Base-by-base conservation (phyloP, 495 filamentous ascomycete genomes). In the Ascobolus immersus region DNA sequence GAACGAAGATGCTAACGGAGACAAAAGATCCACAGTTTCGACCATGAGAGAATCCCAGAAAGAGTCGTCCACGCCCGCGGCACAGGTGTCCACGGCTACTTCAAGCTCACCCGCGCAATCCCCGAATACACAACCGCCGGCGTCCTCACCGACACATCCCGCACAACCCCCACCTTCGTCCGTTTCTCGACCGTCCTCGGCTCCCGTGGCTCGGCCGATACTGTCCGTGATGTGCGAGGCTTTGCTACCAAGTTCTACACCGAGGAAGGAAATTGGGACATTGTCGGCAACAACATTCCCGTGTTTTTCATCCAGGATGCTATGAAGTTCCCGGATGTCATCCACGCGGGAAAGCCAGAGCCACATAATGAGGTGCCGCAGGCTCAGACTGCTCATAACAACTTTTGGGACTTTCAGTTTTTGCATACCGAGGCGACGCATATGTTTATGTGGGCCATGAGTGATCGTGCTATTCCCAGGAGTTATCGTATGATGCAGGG, bases 401-500 rank as follows among this genome's bases (percentile, higher is more conserved):
- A 61, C 40, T 66, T 66, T 39, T 71, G 63, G 64, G 65, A 71
- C 46, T 65, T 71, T 39, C 52, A 59, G 39, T 68, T 49, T 40
- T 52, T 74, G 38, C 71, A 78, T 44, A 45, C 65, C 2, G 79
- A 89, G 51, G 59, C 75, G 1, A 81, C 77, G 0, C 77, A 89
- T 46, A 84, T 81, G 75, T 77, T 70, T 38, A 65, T 74, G 53
- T 82, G 77, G 77, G 57, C 70, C 32, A 73, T 77, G 72, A 71
- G 63, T 26, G 79, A 89, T 47, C 65, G 76, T 9, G 67, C 59
- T 20, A 84, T 84, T 34, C 80, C 80, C 13, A 65, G 77, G 4
- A 80, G 73, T 2, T 78, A 59, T 44, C 71, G 70, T 17, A 86
- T 84, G 76, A 84, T 89, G 74, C 73, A 89, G 46, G 80, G 80